A percentile compares a stretch with the other conserved stretches of the same genome.
These are phyloP conservation scores for Pseudopithomyces chartarum DNA, from an alignment of 2,329 filamentous ascomycete species.

Conservation along the genomic window DNA sequence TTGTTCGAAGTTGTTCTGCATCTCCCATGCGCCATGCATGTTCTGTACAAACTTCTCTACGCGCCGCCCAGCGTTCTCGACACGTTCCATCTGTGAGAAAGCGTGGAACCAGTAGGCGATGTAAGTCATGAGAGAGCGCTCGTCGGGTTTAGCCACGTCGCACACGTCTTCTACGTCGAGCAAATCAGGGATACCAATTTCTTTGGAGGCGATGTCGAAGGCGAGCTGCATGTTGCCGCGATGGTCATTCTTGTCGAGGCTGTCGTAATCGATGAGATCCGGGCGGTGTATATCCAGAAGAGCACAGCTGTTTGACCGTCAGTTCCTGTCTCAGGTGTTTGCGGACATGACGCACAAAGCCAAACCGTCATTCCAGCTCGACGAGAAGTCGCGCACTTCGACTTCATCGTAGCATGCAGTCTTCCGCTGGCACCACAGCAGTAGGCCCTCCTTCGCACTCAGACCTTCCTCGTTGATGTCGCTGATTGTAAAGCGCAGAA, in stretches of 20 bases:
- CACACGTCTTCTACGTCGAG: constrained; percentile 98
- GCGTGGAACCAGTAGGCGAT: constrained; percentile 99
- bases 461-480: constrained; percentile 98
- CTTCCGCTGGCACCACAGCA: constrained; percentile 98
- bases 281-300: constrained; percentile 95
- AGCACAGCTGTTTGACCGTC: constrained; percentile 65
- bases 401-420: constrained; percentile 98
- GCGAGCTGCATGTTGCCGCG: constrained; percentile 97
- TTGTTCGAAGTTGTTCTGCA: constrained; percentile 95
- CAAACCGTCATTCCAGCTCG: constrained; percentile 95
- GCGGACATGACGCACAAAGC: constrained; percentile 65
- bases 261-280: constrained; percentile 95
- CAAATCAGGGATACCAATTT: constrained; percentile 95
- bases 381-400: constrained; percentile 91
- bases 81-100: constrained; percentile 98
- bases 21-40: constrained; percentile 99
- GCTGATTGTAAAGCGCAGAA: constrained; percentile 96
- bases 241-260: constrained; percentile 91
- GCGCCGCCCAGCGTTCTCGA: constrained; percentile 93
- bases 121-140: constrained; percentile 97
- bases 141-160: constrained; percentile 93
- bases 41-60: constrained; percentile 99
- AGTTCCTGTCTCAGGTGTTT: neutral
- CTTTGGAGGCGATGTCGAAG: constrained; percentile 93
- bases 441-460: constrained; percentile 92